Base-by-base conservation (phyloP, 331 rosid species). In the Malus hybrid region DNA sequence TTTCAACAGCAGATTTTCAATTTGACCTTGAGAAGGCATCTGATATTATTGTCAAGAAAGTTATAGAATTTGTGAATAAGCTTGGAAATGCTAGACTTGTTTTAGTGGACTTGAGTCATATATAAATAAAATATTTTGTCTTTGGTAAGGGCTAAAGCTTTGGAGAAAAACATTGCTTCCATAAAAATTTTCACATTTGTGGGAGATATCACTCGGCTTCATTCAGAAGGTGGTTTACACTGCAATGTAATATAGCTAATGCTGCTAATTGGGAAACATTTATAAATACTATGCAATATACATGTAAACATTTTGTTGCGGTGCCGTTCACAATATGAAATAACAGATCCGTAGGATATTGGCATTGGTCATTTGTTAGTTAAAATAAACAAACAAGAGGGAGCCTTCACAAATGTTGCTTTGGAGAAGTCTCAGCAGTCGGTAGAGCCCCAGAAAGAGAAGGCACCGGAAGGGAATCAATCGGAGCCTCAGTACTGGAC, bases 1-100 rank as follows among this genome's bases (percentile, higher is more conserved):
- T 91, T 84, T 94, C 98, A 54, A 94, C 97, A 48, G 76, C 96
- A 71, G 97, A 90, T 86, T 94, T 91, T 77, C 90, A 91, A 65
- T 94, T 94, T 78, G 77, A 85, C 85, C 86, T 65, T 64, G 95
- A 87, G 48, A 91, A 85, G 82, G 97, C 96, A 65, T 87, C 96
- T 81, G 96, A 87, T 29, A 87, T 93, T 71, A 82, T 76, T 28
- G 29, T 93, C 15, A 90, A 88, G 77, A 87, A 83, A 82, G 95
- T 88, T 44, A 85, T 77, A 9, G 96, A 94, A 77, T 90, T 83
- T 72, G 27, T 86, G 65, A 67, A 77, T 63, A 88, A 85, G 83
- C 75, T 87, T 69, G 87, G 82, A 66, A 91, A 87, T 86, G 88
- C 82, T 27, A 91, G 95, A 79, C 93, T 91, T 88, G 95, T 24